phyloP scores from a whole-genome alignment of 371 early-diverging fungal species.

The Umbelopsis sp. region DNA sequence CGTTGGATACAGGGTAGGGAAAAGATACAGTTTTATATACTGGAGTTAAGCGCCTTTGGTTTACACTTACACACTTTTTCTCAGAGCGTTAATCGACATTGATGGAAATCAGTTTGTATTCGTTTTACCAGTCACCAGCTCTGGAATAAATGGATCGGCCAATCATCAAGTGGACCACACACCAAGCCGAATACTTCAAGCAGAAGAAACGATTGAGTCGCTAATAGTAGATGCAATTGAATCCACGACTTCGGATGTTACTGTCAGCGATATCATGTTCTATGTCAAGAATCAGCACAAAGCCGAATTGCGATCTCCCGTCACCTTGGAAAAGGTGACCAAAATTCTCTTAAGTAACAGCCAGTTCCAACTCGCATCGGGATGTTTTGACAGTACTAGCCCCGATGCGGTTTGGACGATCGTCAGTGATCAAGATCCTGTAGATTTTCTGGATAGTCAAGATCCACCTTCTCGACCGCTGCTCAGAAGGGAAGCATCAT shows the following conservation, averaged over 20 bases:
- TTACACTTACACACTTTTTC: not conserved
- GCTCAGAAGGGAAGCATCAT: conserved; percentile 4
- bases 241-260: conserved; percentile 4
- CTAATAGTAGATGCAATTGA: conserved; percentile 11
- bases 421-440: conserved; percentile 9
- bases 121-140: conserved; percentile 31
- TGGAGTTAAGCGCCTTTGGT: too few species aligned
- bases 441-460: conserved; percentile 6
- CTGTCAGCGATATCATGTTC: not conserved
- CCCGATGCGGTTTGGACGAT: conserved; percentile 2
- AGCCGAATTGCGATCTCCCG: not conserved
- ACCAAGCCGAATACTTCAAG: not conserved
- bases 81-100: conserved; percentile 37
- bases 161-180: not conserved
- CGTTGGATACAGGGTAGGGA: conserved; percentile 34
- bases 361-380: conserved; percentile 11
- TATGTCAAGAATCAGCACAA: not conserved
- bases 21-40: too few species aligned
- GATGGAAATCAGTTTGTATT: conserved; percentile 40
- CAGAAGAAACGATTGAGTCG: conserved; percentile 2
- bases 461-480: conserved; percentile 5
- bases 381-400: not conserved
- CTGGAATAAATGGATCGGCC: not conserved
- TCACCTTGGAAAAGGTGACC: not conserved
- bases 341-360: not conserved